Evolutionary conservation across 2,329 filamentous ascomycete species (phyloP).

Genomic region (Ceratocystis ficicola): DNA sequence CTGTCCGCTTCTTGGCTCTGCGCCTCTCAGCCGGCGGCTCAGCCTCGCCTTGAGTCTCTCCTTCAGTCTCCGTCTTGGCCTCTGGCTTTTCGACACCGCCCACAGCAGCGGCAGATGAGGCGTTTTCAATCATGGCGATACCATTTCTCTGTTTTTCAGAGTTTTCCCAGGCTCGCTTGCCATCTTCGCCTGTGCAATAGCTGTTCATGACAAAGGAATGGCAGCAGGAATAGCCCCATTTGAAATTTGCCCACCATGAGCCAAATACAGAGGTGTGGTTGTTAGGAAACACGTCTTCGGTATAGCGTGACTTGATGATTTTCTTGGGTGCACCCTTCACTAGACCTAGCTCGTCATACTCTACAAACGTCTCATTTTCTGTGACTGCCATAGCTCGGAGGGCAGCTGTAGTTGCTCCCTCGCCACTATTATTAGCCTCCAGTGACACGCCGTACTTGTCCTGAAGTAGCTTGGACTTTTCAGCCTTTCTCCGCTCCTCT

Average conservation of each 20-base stretch:
- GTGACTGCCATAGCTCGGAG: constrained; percentile 56
- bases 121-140: constrained; percentile 30
- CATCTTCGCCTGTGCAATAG: constrained; percentile 89
- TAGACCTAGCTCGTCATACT: constrained; percentile 82
- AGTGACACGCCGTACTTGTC: constrained; percentile 90
- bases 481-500: constrained; percentile 53
- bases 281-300: constrained; percentile 74
- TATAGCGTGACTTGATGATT: constrained; percentile 76
- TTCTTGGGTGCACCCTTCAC: constrained; percentile 78
- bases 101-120: constrained; percentile 1
- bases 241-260: constrained; percentile 92
- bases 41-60: constrained; percentile 26
- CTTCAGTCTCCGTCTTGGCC: constrained; percentile 26
- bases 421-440: constrained; percentile 46
- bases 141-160: constrained; percentile 51
- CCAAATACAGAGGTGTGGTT: constrained; percentile 93
- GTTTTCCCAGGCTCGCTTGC: constrained; percentile 67
- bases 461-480: constrained; percentile 56
- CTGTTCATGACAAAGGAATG: constrained; percentile 91
- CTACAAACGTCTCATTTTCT: constrained; percentile 77
- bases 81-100: constrained; percentile 27
- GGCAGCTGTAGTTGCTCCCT: constrained; percentile 32
- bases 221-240: constrained; percentile 94
- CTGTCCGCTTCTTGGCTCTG: constrained; percentile 51
- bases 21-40: constrained; percentile 27